Base-by-base conservation (phyloP, 2,329 filamentous ascomycete genomes). In the Xylariaceae sp. region DNA sequence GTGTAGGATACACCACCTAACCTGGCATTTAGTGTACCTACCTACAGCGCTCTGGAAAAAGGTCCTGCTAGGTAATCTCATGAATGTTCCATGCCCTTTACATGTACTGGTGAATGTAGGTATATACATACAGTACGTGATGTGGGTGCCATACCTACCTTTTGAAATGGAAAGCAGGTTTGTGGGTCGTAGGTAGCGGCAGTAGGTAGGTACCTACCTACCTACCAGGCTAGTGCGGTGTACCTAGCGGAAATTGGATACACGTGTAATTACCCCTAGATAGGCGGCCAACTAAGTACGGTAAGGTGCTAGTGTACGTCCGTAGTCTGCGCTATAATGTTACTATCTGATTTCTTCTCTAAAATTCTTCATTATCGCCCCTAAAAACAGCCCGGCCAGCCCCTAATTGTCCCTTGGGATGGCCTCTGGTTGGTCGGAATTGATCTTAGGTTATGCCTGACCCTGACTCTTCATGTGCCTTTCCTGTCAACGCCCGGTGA, bases 331-430 rank as follows among this genome's bases (percentile, higher is more conserved):
- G 52, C 30, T 40, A n/a, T 45, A 51, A 35, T 56, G 27, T 4
- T 47, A 43, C 32, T 51, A 48, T 44, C 30, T 49, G 46, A 30
- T 40, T 50, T 43, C 41, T 30, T 50, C 48, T 35, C 44, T 53
- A 56, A 59, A 54, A 57, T 41, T 54, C 43, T 47, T 49, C 34
- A 37, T 35, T 27, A 3, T 43, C 30, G 29, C 49, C 52, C 50
- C 50, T 50, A 56, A 49, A 52, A 46, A 41, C 29, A 12, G 27
- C 46, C 41, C 40, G 34, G 27, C 35, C 26, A 47, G 35, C 27
- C 39, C 43, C 47, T 48, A 51, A 32, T 41, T 37, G 43, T 34
- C 43, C 9, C 12, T 11, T 6, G 34, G 42, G 49, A 42, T 40
- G 12, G 41, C 30, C 41, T 6, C 35, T 57, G 55, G 45, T 57